phyloP scores from a whole-genome alignment of 176 grass and related monocot genomes.

The Sorghum bicolor region DNA sequence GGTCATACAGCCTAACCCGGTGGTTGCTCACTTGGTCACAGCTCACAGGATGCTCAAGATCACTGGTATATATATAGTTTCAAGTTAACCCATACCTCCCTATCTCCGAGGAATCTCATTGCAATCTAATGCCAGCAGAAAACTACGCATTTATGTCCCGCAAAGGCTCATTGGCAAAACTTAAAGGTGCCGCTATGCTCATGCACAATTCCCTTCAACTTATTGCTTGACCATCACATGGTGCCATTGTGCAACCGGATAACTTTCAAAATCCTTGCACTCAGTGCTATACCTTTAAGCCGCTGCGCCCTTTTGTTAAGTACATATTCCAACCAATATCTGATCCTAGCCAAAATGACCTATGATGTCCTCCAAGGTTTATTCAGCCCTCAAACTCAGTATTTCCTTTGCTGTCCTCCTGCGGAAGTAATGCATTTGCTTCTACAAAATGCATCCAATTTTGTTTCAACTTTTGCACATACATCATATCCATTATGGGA shows the following conservation, averaged over 20 bases:
- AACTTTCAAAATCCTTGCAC: not conserved
- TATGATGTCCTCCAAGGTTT: constrained; percentile 15
- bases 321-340: not conserved
- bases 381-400: constrained; percentile 61
- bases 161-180: not conserved
- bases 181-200: not conserved
- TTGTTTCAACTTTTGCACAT: not conserved
- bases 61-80: not conserved
- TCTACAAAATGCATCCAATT: constrained; percentile 36
- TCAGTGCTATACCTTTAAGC: constrained; percentile 9
- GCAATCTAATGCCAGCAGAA: constrained; percentile 8
- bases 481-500: constrained; percentile 10
- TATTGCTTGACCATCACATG: not conserved
- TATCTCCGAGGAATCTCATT: not conserved
- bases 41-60: not conserved
- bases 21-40: not conserved
- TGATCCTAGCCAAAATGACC: not conserved
- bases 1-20: not conserved
- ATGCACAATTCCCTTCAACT: not conserved
- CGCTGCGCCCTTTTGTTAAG: not conserved
- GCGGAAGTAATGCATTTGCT: constrained; percentile 82
- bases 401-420: constrained; percentile 76
- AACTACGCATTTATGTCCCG: not conserved
- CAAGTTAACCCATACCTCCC: not conserved
- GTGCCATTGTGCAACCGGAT: not conserved